A percentile compares a stretch with the other conserved stretches of the same genome.
phyloP scores from a whole-genome alignment of 306 rosid genomes.

The Trifolium pratense region DNA sequence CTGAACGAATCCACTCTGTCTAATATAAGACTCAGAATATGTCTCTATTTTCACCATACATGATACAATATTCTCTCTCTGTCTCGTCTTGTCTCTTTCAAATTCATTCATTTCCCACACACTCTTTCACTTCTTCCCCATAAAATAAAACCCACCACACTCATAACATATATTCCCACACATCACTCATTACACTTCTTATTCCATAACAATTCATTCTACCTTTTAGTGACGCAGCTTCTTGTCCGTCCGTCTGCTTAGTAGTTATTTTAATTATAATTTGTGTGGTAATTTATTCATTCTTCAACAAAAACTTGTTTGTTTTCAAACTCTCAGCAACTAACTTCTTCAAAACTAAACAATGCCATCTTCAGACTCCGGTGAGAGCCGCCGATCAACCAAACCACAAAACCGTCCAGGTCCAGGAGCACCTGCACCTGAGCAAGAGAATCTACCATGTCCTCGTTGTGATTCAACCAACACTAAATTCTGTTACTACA shows the following conservation, averaged over 20 bases:
- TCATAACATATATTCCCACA: too few relatives aligned
- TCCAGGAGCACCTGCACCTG: constrained; percentile 65
- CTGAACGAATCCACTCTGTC: constrained; percentile 53
- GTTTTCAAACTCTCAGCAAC: neutral
- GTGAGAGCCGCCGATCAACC: constrained; percentile 53
- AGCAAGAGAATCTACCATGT: constrained; percentile 90
- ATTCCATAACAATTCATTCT: too few relatives aligned
- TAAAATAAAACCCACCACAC: constrained; percentile 42
- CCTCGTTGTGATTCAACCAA: constrained; percentile 96
- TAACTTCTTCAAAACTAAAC: neutral
- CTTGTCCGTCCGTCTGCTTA: too few relatives aligned
- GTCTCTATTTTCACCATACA: constrained; percentile 46
- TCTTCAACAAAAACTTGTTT: too few relatives aligned
- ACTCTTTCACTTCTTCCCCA: constrained; percentile 42
- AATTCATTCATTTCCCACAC: neutral
- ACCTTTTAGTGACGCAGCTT: too few relatives aligned
- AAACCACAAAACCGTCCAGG: constrained; percentile 50
- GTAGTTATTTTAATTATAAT: too few relatives aligned
- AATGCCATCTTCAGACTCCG: constrained; percentile 73
- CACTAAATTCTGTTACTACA: constrained; percentile 96
- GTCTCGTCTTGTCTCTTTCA: neutral
- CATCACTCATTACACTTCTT: neutral
- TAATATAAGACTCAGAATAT: constrained; percentile 62
- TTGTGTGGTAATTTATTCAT: too few relatives aligned
- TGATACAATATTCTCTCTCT: constrained; percentile 16